Evolutionary conservation across 441 rosid genomes (phyloP).

Genomic region (Hura crepitans): DNA sequence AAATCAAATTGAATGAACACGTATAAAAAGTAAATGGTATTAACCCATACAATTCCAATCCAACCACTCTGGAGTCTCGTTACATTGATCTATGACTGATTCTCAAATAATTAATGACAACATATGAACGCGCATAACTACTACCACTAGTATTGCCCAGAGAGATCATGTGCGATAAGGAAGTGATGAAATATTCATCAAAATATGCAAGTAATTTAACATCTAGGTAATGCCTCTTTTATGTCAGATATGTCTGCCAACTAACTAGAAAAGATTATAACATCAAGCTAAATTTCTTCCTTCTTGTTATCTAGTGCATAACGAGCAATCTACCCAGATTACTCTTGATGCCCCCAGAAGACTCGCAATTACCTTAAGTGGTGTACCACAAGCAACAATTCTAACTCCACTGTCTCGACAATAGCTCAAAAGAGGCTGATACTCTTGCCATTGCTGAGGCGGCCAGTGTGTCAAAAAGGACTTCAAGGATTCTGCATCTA

Average conservation of each 20-base stretch:
- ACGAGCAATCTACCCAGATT: not conserved
- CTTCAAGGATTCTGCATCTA: conserved; percentile 67
- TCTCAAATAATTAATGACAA: not conserved
- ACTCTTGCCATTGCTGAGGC: conserved; percentile 71
- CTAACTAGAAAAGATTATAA: not conserved
- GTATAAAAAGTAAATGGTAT: not conserved
- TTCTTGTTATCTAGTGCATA: not conserved
- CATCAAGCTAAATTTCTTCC: not conserved
- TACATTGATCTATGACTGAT: not conserved
- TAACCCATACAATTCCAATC: not conserved
- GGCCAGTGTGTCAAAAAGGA: conserved; percentile 65
- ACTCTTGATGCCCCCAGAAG: not conserved
- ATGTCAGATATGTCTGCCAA: not conserved
- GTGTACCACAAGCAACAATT: conserved; percentile 85
- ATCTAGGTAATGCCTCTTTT: not conserved
- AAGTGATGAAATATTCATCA: not conserved
- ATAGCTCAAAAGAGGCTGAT: conserved; percentile 69
- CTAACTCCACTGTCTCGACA: conserved; percentile 70
- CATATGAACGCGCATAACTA: not conserved
- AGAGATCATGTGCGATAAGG: not conserved
- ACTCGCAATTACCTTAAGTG: conserved; percentile 55
- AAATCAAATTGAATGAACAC: not conserved
- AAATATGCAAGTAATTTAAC: not conserved
- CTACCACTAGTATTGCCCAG: too few relatives aligned
- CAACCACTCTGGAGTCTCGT: not conserved